Base-by-base conservation (phyloP, 306 rosid genomes). In the Ammopiptanthus mongolicus region DNA sequence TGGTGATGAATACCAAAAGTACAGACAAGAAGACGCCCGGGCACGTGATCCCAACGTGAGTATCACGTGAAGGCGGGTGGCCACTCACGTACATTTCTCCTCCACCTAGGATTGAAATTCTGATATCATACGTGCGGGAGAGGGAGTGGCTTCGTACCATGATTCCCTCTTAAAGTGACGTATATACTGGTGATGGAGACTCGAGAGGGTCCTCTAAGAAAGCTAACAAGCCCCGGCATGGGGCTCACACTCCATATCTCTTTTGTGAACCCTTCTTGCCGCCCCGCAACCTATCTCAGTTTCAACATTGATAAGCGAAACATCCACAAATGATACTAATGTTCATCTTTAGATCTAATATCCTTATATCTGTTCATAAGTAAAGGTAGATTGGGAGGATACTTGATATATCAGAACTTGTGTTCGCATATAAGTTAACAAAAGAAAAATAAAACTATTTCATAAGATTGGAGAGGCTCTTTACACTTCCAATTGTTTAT, bases 11-110 rank as follows among this genome's bases (percentile, higher is more conserved):
- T 12, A 50, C 3, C 44, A 31, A 70, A 57, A 55, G 78, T 39
- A 67, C 74, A 60, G 85, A 87, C 87, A 85, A 41, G 73, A 66
- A 22, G 18, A 31, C 33, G 57, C 60, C 15, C 55, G 2, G 5
- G 48, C 87, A 80, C 81, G 87, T 85, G 91, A 77, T 70, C 0
- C 3, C 28, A 22, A 42, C 53, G 71, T 55, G 82, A 63, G 19
- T 0, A 31, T 41, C 91, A 82, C 85, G 83, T 84, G 88, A 81
- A 74, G 46, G 22, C 5, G 21, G 36, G 74, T 67, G 56, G 41
- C 58, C 41, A 2, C 23, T 18, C 8, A 18, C 10, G n/a, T n/a
- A 1, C 62, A 74, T 74, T 61, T 47, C 9, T 52, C 62, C 10
- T 29, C 36, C n/a, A n/a, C n/a, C 28, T 7, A 8, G 21, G 50